Base-by-base conservation (phyloP, 225 moss, liverwort and hornwort species). In the Straminergon stramineum region DNA sequence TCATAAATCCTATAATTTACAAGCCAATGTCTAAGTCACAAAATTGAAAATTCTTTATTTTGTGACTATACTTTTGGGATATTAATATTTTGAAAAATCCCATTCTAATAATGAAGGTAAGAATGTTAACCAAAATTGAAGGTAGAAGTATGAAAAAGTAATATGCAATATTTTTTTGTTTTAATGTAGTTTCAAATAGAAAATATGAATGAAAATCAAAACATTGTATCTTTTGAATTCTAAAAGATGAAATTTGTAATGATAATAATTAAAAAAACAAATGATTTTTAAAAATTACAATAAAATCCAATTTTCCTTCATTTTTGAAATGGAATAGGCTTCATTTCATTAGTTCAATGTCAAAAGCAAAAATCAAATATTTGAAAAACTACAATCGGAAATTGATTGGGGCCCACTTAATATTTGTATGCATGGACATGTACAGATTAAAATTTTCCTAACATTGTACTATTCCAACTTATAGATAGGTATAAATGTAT, bases 41-140 rank as follows among this genome's bases (percentile, higher is more conserved):
- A 69, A 69, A 22, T n/a, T 69, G n/a, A 1, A 20, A 63, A 22
- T 4, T 13, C 22, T 21, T 63, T 14, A 68, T 68, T 68, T 68
- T n/a, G 4, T 69, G 13, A 13, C 1, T 69, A 0, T 4, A n/a
- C 4, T n/a, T n/a, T 69, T 7, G 7, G 4, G 7, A n/a, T n/a
- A 69, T 22, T 21, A 37, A 37, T 68, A 11, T 37, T 32, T 68
- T 68, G 4, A 68, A 37, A 20, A 68, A 3, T 1, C 11, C 20
- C 3, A 35, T 37, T 20, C 11, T 6, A 67, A 37, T 15, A 37
- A 67, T 20, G 11, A 21, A 20, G 21, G 4, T 37, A 67, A 65
- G 15, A 66, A 18, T 65, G 4, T 64, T 4, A 19, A 67, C 19
- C 19, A 10, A 67, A 35, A 19, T 19, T 18, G 5, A 35, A 10